A percentile compares a stretch with the other conserved stretches of the same genome.
Evolutionary conservation across 768 basidiomycete genomes (phyloP).

Genomic region (Sarcomyxa edulis): DNA sequence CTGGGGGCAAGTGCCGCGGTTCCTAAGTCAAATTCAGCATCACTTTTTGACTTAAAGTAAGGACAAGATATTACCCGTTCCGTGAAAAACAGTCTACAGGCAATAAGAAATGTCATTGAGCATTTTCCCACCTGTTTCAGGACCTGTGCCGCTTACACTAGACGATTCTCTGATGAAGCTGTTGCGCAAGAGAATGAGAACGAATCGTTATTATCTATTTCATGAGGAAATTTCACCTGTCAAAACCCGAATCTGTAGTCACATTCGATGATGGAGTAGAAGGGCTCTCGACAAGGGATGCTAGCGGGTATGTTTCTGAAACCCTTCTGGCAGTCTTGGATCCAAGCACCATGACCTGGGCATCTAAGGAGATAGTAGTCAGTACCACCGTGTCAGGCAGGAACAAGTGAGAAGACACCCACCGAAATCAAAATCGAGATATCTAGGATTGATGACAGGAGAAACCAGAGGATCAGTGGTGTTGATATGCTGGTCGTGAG

Average conservation of each 20-base stretch:
- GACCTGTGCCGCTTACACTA: too few relatives aligned
- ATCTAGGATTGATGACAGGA: slow-evolving; percentile 42
- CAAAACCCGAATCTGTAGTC: background rate
- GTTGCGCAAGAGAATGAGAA: too few relatives aligned
- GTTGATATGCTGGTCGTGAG: slow-evolving; percentile 36
- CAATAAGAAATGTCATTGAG: too few relatives aligned
- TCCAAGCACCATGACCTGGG: background rate
- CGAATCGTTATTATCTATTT: too few relatives aligned
- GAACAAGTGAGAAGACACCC: background rate
- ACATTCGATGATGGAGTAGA: background rate
- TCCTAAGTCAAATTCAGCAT: too few relatives aligned
- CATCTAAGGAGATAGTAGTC: background rate
- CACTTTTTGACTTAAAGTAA: too few relatives aligned
- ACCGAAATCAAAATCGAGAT: slow-evolving; percentile 21
- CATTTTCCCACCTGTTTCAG: too few relatives aligned
- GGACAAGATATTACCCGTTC: too few relatives aligned
- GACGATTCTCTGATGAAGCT: too few relatives aligned
- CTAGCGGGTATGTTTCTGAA: background rate
- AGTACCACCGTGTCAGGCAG: too few relatives aligned
- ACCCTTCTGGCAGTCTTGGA: background rate
- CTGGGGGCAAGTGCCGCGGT: slow-evolving; percentile 3
- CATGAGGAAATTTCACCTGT: background rate
- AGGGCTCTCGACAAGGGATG: background rate
- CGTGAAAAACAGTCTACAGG: background rate
- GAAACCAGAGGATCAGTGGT: slow-evolving; percentile 32